Conservation (phyloP, 441 rosid species). For the Erodium trifolium region DNA sequence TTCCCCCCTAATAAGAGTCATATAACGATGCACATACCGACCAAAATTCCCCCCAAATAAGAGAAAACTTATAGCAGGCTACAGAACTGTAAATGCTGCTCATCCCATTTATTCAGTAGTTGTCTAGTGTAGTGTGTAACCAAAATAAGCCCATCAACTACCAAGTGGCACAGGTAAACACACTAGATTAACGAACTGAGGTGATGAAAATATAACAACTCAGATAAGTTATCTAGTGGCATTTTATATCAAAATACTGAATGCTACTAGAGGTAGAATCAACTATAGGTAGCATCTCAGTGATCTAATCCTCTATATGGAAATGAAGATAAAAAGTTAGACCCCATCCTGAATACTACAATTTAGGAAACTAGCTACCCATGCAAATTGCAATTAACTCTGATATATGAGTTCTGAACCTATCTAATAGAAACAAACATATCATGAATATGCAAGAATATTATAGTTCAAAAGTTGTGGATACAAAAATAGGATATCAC, state of each 20-base stretch:
- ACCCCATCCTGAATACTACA: background rate
- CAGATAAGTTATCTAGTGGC: background rate
- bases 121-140: too few relatives aligned
- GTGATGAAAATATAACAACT: background rate
- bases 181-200: background rate
- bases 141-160: too few relatives aligned
- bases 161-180: background rate
- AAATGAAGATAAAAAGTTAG: background rate
- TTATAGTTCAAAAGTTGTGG: background rate
- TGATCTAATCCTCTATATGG: background rate
- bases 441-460: background rate
- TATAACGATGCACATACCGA: background rate
- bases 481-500: background rate
- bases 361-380: background rate
- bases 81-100: background rate
- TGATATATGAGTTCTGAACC: background rate
- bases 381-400: background rate
- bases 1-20: too few relatives aligned
- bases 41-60: background rate
- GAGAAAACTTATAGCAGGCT: background rate
- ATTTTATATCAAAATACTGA: constrained; percentile 2
- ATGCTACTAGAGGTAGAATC: background rate
- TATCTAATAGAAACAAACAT: background rate
- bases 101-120: too few relatives aligned
- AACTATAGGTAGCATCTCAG: background rate